Evolutionary conservation across 2,329 filamentous ascomycete species (phyloP).

Genomic region (Cladophialophora bantiana): DNA sequence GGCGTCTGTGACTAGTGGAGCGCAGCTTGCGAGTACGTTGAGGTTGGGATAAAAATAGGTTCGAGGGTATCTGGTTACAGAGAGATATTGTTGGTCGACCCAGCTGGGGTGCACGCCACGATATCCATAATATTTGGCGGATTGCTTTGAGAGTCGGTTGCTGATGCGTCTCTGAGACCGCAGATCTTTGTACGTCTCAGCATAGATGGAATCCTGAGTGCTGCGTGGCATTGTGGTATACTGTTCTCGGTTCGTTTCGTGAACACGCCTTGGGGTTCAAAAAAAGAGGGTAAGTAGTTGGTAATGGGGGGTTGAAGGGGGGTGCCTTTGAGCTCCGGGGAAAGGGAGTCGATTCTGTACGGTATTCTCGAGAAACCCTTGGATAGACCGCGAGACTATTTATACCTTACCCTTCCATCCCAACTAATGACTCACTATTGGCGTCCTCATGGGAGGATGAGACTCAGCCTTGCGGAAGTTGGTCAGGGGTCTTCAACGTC

Average conservation of each 20-base stretch:
- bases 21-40: conserved; percentile 1
- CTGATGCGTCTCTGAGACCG: conserved; percentile 23
- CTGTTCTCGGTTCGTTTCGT: neutral
- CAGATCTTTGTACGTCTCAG: conserved; percentile 23
- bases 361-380: neutral
- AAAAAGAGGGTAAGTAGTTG: neutral
- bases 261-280: neutral
- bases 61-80: neutral
- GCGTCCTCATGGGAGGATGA: neutral
- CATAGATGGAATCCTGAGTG: neutral
- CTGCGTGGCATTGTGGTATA: neutral
- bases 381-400: neutral
- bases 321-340: neutral
- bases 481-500: neutral
- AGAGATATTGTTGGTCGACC: conserved; percentile 31
- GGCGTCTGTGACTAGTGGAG: conserved; percentile 8
- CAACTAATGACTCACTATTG: neutral
- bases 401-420: neutral
- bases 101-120: conserved; percentile 34
- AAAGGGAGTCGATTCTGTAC: neutral
- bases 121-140: conserved; percentile 35
- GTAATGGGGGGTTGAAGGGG: neutral
- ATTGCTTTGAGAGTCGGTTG: conserved; percentile 32
- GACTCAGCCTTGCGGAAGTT: neutral
- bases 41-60: neutral